A percentile compares a stretch with the other conserved stretches of the same genome.
Conservation (phyloP, 2,329 filamentous ascomycete genomes). For the Hypoxylon rubiginosum region DNA sequence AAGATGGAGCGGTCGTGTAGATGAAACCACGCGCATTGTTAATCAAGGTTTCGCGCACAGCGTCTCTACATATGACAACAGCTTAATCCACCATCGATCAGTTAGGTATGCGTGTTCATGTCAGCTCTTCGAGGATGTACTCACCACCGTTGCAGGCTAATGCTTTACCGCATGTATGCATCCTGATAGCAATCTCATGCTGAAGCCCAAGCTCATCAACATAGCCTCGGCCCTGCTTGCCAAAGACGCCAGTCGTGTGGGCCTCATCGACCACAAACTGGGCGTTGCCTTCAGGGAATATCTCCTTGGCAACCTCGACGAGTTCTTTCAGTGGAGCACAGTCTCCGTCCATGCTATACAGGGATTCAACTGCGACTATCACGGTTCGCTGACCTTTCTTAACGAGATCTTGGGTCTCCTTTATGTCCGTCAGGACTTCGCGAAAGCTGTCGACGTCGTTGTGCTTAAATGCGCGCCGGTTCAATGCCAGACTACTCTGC, state of each 20-base stretch:
- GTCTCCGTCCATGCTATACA: slow-evolving; percentile 65
- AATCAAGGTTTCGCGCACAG: slow-evolving; percentile 19
- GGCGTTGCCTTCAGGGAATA: slow-evolving; percentile 54
- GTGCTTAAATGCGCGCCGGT: slow-evolving; percentile 61
- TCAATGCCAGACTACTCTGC: slow-evolving; percentile 65
- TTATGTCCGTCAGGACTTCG: slow-evolving; percentile 52
- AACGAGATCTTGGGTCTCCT: slow-evolving; percentile 50
- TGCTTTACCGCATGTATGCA: slow-evolving; percentile 69
- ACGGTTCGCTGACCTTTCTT: slow-evolving; percentile 50
- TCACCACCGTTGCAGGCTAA: slow-evolving; percentile 26
- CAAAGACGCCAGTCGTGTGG: slow-evolving; percentile 65
- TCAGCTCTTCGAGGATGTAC: background rate
- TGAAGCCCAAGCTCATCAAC: slow-evolving; percentile 59
- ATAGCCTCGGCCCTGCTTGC: slow-evolving; percentile 60
- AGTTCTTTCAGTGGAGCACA: slow-evolving; percentile 56
- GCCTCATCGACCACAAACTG: slow-evolving; percentile 70
- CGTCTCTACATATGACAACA: too few species aligned
- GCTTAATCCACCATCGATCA: too few species aligned
- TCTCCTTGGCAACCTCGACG: slow-evolving; percentile 53
- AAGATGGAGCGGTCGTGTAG: slow-evolving; percentile 59
- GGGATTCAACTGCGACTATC: slow-evolving; percentile 57
- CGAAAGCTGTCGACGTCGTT: slow-evolving; percentile 56
- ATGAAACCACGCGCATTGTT: slow-evolving; percentile 55
- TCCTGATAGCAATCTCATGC: slow-evolving; percentile 60
- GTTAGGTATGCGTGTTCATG: too few species aligned